Base-by-base conservation (phyloP, 1,284 basidiomycete species). In the Phylloporus sp. region DNA sequence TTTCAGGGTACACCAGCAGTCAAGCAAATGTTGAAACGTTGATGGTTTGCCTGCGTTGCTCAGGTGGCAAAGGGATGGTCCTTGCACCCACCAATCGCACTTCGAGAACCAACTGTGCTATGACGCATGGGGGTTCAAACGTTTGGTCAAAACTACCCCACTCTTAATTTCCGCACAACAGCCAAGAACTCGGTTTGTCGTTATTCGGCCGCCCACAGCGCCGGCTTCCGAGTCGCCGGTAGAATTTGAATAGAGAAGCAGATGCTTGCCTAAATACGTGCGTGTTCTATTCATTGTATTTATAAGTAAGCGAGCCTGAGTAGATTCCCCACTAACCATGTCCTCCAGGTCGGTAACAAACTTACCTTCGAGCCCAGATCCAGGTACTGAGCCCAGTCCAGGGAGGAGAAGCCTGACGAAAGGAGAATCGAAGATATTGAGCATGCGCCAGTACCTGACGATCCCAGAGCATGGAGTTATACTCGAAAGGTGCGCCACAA, bases 401-500 rank as follows among this genome's bases (percentile, higher is more conserved):
- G 71, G 35, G 62, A 63, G n/a, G 66, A 65, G 17, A 27, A 14
- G 14, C 17, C 27, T 12, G 0, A 57, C 43, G 17, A 6, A 35
- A 39, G 53, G n/a, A 65, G 64, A 19, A 35, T 58, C 43, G 56
- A 27, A 23, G 91, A 92, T 73, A 91, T 92, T 53, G 91, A 93
- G 73, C 91, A 92, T 78, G 83, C 83, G 52, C 62, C 37, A 80
- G 94, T 96, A 10, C 80, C 83, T 5, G 86, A 96, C 76, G 94
- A 96, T 80, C 94, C 94, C 15, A 84, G 95, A 60, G 75, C 84
- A 66, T 97, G 95, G 95, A 86, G 88, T 1, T 1, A 75, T 32
- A 70, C 81, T 65, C 88, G 90, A 71, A 96, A 97, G 85, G 89
- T 76, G 55, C 8, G 71, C 37, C 11, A 14, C 20, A 20, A 17